Conservation (phyloP, 1,284 basidiomycete species). For the Sporisorium reilianum region DNA sequence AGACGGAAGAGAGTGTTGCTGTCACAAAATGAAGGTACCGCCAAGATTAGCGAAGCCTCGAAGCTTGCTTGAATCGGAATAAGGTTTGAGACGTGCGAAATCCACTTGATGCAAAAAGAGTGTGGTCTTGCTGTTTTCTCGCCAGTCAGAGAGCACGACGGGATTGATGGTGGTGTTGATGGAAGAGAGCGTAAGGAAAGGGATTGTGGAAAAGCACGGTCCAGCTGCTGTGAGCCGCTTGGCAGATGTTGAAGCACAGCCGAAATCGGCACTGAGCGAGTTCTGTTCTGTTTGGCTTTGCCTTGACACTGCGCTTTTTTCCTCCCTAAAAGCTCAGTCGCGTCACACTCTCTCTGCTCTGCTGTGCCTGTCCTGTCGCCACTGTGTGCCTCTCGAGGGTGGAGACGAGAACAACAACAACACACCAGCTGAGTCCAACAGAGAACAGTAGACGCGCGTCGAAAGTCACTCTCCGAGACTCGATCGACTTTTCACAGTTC, state of each 20-base stretch:
- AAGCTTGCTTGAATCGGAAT: neutral
- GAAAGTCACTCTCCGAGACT: neutral
- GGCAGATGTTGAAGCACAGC: neutral
- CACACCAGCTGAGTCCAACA: neutral
- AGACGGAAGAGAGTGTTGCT: neutral
- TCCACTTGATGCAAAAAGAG: neutral
- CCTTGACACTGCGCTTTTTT: no score
- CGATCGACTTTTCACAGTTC: neutral
- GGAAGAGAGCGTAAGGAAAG: neutral
- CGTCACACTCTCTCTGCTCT: no score
- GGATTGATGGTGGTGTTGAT: neutral
- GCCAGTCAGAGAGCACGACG: neutral
- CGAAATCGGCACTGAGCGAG: neutral
- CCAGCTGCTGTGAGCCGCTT: no score
- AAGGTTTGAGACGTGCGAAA: neutral
- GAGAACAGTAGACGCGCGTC: neutral
- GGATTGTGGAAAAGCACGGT: no score
- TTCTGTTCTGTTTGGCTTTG: no score
- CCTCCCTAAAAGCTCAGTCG: neutral
- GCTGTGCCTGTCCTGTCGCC: neutral
- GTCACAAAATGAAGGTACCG: neutral
- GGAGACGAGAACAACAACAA: neutral
- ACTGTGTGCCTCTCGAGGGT: no score
- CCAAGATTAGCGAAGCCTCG: neutral
- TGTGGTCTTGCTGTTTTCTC: neutral